Evolutionary conservation across 257 asterid genomes (phyloP).

Genomic region (Coffea eugenioides): DNA sequence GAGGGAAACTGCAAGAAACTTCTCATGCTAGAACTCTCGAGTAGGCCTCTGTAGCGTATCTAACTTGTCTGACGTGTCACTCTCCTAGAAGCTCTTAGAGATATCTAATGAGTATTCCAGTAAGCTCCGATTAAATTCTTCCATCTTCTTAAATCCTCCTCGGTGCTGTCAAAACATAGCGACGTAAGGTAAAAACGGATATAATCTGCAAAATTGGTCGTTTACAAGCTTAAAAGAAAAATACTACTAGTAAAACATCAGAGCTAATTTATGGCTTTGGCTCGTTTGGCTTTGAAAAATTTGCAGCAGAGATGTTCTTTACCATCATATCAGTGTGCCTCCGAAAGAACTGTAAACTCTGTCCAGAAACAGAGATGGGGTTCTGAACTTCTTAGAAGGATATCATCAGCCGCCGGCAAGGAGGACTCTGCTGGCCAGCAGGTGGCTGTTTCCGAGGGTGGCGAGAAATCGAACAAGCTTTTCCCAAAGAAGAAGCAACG

Average conservation of each 20-base stretch:
- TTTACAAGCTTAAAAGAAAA: not conserved
- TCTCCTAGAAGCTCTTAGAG: slow-evolving; percentile 9
- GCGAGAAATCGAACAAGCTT: slow-evolving; percentile 17
- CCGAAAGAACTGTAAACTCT: slow-evolving; percentile 3
- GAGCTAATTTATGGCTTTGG: slow-evolving; percentile 26
- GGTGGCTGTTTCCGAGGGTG: slow-evolving; percentile 28
- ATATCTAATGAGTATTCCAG: not conserved
- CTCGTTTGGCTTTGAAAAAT: slow-evolving; percentile 28
- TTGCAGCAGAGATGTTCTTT: slow-evolving; percentile 21
- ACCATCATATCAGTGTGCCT: not conserved
- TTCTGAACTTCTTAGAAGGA: slow-evolving; percentile 17
- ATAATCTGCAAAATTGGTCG: not conserved
- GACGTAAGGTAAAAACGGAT: not conserved
- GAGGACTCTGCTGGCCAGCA: slow-evolving; percentile 8
- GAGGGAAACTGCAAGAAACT: slow-evolving; percentile 3
- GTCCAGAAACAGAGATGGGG: slow-evolving; percentile 25
- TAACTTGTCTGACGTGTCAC: not conserved
- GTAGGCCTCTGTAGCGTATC: not conserved
- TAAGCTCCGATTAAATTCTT: not conserved
- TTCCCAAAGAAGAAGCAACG: slow-evolving; percentile 23
- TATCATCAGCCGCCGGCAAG: slow-evolving; percentile 18
- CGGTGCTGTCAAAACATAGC: no score
- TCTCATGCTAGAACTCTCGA: not conserved
- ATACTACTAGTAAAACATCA: not conserved
- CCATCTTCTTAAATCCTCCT: not conserved